Conservation (phyloP, 164 flowering plant species). For the Malania oleifera region DNA sequence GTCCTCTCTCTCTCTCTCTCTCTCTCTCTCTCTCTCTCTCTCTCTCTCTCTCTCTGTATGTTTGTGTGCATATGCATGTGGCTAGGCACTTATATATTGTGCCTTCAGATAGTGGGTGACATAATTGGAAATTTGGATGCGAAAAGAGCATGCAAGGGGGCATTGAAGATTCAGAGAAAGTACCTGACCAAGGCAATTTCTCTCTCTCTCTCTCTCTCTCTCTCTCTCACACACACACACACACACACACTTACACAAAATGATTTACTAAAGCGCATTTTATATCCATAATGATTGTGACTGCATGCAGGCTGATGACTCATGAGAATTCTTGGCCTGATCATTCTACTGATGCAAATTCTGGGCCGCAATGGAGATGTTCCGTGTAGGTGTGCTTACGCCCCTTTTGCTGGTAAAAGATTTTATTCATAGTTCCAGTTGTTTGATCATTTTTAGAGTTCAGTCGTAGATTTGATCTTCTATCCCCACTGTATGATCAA, state of each 20-base stretch:
- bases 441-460: too few species aligned
- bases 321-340: too few species aligned
- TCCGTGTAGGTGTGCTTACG: too few species aligned
- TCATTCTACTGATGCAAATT: too few species aligned
- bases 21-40: conserved; percentile 13
- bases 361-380: too few species aligned
- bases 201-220: background rate
- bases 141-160: conserved; percentile 67
- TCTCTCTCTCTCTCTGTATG: background rate
- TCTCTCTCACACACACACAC: background rate
- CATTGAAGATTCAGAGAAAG: conserved; percentile 74
- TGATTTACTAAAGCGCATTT: too few species aligned
- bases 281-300: background rate
- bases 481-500: too few species aligned
- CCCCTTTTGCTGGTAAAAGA: too few species aligned
- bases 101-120: conserved; percentile 64
- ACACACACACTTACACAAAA: background rate
- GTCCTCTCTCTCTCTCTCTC: conserved; percentile 31
- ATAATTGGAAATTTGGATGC: conserved; percentile 73
- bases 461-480: too few species aligned
- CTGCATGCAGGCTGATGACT: background rate
- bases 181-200: conserved; percentile 43
- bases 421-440: too few species aligned
- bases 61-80: background rate
- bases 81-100: background rate